Percentiles rank a stretch among this genome's conserved stretches.
phyloP scores from a whole-genome alignment of 495 filamentous ascomycete genomes.

The Penicillium psychrofluorescens region DNA sequence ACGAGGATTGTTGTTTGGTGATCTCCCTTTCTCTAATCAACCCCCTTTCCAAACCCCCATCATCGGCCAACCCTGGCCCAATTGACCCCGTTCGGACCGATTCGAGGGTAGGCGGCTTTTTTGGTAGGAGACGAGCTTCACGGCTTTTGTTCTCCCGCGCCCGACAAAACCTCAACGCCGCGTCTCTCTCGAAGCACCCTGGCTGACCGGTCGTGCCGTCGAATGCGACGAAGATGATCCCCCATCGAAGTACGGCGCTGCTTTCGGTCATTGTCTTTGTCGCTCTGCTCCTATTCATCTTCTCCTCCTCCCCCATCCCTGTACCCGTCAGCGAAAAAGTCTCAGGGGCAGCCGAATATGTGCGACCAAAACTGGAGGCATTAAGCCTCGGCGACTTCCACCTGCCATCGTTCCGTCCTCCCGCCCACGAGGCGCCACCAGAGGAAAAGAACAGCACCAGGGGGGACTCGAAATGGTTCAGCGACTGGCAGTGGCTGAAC shows the following conservation, averaged over 20 bases:
- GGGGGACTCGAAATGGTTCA: conserved; percentile 77
- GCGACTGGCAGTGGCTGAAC: conserved; percentile 78
- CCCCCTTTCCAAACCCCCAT: too few species aligned
- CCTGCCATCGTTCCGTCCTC: conserved; percentile 50
- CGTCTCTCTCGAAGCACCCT: neutral
- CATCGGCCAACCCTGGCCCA: too few species aligned
- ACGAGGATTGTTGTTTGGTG: too few species aligned
- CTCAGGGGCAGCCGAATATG: conserved; percentile 23
- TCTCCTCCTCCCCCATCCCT: conserved; percentile 32
- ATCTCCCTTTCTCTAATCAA: too few species aligned
- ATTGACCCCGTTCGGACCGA: too few species aligned
- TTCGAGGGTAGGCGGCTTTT: too few species aligned
- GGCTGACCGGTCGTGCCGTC: neutral
- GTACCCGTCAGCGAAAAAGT: conserved; percentile 17
- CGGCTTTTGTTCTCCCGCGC: too few species aligned
- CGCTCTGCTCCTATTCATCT: conserved; percentile 38
- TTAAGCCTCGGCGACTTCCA: conserved; percentile 19
- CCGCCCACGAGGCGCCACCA: conserved; percentile 71
- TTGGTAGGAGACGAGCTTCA: too few species aligned
- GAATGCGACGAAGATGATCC: conserved; percentile 27
- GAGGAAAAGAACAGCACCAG: conserved; percentile 73
- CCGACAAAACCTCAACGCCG: too few species aligned
- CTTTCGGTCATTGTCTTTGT: conserved; percentile 36
- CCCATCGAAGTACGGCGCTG: conserved; percentile 35
- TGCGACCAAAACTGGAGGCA: conserved; percentile 36